phyloP scores from a whole-genome alignment of 148 eudicot species.

The Cornus kousa region DNA sequence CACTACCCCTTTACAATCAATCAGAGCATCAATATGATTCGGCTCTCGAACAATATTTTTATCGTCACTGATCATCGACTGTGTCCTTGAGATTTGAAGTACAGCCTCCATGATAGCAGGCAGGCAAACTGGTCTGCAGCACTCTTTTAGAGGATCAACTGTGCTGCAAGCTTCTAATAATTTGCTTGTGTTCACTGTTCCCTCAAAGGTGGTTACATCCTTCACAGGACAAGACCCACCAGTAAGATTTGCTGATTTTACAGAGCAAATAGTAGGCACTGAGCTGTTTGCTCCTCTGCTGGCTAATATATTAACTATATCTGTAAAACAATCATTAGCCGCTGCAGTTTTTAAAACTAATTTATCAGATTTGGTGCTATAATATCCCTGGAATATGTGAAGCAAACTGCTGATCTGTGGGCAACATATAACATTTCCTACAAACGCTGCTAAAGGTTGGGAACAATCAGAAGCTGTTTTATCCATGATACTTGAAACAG shows the following conservation, averaged over 20 bases:
- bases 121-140: conserved; percentile 86
- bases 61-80: conserved; percentile 23
- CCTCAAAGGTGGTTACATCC: conserved; percentile 66
- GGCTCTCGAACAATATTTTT: conserved; percentile 42
- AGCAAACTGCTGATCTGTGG: conserved; percentile 85
- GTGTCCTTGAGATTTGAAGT: conserved; percentile 50
- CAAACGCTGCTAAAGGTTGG: conserved; percentile 57
- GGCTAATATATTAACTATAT: conserved; percentile 70
- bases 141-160: conserved; percentile 86
- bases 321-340: conserved; percentile 84
- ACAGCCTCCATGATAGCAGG: conserved; percentile 85
- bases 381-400: conserved; percentile 80
- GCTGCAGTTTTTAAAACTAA: conserved; percentile 53
- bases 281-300: conserved; percentile 90
- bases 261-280: conserved; percentile 63
- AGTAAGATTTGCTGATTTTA: conserved; percentile 76
- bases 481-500: conserved; percentile 70
- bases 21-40: conserved; percentile 42
- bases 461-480: conserved; percentile 87
- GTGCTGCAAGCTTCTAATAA: conserved; percentile 83
- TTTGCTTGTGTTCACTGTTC: conserved; percentile 68
- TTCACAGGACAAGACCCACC: conserved; percentile 89
- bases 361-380: conserved; percentile 54
- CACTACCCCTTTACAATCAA: conserved; percentile 88
- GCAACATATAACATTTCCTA: conserved; percentile 90